Base-by-base conservation (phyloP, 192 early-diverging fungal genomes). In the Coemansia furcata region DNA sequence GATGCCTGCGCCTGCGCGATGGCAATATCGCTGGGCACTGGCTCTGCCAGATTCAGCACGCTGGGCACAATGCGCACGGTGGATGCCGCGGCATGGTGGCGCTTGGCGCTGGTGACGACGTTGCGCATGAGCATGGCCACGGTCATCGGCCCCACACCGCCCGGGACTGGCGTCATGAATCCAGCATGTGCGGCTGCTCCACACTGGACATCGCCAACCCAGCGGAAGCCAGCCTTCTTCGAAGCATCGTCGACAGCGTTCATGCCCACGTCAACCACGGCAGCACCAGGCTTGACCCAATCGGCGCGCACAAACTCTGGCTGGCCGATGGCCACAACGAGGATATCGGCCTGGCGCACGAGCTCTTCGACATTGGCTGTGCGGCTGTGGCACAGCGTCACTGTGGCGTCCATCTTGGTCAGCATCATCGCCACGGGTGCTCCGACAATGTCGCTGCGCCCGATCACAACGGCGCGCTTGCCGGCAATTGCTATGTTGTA, bases 131-230 rank as follows among this genome's bases (percentile, higher is more conserved):
- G 83, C 96, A 99, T 98, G 49, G 95, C 94, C 8, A 99, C 96
- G 8, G 97, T 99, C 97, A 99, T 99, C 6, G 97, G 97, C 0
- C 97, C 97, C n/a, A 99, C 97, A 40, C 97, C 97, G 36, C 97
- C 96, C 40, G 97, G 97, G 50, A 99, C 97, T 2, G 97, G 95
- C 10, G 96, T 98, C 71, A 98, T 94, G 43, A 87, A 85, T 17
- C 89, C 84, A 0, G 95, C 96, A 4, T 91, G 86, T 42, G 86
- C 40, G 14, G 71, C 74, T 6, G 93, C 94, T 5, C 69, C 77
- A 2, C 89, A 85, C 37, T 97, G 93, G 36, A 98, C 96, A 75
- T 99, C 97, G 61, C 97, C 97, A 23, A 96, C 96, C 86, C 88
- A 92, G 62, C 94, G 88, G 42, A 89, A 83, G 29, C 97, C 97